Conservation (phyloP, 345 rosid species). For the thale cress (Arabidopsis thaliana) region DNA sequence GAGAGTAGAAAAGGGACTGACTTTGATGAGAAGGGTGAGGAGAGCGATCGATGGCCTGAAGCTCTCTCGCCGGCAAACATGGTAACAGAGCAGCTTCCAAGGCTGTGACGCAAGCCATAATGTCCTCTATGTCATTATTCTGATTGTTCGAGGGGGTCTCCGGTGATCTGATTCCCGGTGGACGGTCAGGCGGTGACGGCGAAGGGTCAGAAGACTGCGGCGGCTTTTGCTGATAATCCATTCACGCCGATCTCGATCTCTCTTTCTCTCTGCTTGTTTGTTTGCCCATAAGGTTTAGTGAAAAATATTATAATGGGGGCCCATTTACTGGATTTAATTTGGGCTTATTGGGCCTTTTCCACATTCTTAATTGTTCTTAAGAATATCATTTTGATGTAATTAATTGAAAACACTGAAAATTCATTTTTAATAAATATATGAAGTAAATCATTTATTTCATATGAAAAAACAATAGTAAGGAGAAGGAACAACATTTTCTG, state of each 20-base stretch:
- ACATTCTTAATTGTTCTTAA: not conserved
- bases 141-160: constrained; percentile 46
- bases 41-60: constrained; percentile 96
- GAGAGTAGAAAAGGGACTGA: constrained; percentile 44
- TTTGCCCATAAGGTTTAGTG: not conserved
- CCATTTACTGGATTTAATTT: not conserved
- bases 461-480: too few relatives aligned
- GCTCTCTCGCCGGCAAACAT: constrained; percentile 97
- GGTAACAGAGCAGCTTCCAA: constrained; percentile 90
- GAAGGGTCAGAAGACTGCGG: constrained; percentile 38
- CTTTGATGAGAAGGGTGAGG: constrained; percentile 98
- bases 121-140: constrained; percentile 60
- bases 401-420: too few relatives aligned
- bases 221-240: constrained; percentile 37
- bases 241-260: constrained; percentile 24
- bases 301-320: too few relatives aligned
- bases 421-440: too few relatives aligned
- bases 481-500: too few relatives aligned
- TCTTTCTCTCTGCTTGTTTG: not conserved
- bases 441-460: too few relatives aligned
- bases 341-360: constrained; percentile 14
- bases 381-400: too few relatives aligned
- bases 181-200: constrained; percentile 34
- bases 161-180: constrained; percentile 37
- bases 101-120: constrained; percentile 75